These are phyloP conservation scores for Ormosia emarginata DNA, from an alignment of 306 rosid species.

Conservation along the genomic window DNA sequence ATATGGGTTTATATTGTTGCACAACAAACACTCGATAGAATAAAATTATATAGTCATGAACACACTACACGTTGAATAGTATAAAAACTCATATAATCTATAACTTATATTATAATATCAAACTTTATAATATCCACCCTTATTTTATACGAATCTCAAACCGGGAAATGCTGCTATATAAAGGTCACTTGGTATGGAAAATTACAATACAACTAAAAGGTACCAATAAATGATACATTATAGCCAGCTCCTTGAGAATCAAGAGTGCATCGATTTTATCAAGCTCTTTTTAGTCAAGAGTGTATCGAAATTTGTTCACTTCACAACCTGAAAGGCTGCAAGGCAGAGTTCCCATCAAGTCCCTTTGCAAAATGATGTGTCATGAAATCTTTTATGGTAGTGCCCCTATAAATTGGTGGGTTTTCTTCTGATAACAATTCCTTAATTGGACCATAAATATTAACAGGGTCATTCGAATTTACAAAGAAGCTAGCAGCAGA, in stretches of 20 bases:
- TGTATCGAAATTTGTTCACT: neutral
- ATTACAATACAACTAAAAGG: neutral
- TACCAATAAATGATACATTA: neutral
- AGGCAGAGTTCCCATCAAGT: conserved; percentile 21
- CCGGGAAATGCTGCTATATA: neutral
- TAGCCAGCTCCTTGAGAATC: neutral
- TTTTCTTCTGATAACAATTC: conserved; percentile 40
- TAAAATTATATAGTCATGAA: too few relatives aligned
- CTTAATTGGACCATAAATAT: conserved; percentile 38
- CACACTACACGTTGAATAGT: too few relatives aligned
- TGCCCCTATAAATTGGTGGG: conserved; percentile 31
- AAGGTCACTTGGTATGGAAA: too few relatives aligned
- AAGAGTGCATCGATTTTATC: too few relatives aligned
- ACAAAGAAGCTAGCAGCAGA: conserved; percentile 11
- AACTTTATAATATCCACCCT: too few relatives aligned
- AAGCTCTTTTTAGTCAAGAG: neutral
- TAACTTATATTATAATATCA: too few relatives aligned
- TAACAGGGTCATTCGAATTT: neutral
- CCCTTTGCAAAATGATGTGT: neutral
- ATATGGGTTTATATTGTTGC: too few relatives aligned
- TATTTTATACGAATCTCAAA: too few relatives aligned
- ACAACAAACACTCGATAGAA: too few relatives aligned
- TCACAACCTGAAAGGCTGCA: conserved; percentile 29
- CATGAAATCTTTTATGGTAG: neutral
- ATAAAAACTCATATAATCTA: too few relatives aligned